Conservation (phyloP, 495 filamentous ascomycete genomes). For the Cudoniella acicularis region DNA sequence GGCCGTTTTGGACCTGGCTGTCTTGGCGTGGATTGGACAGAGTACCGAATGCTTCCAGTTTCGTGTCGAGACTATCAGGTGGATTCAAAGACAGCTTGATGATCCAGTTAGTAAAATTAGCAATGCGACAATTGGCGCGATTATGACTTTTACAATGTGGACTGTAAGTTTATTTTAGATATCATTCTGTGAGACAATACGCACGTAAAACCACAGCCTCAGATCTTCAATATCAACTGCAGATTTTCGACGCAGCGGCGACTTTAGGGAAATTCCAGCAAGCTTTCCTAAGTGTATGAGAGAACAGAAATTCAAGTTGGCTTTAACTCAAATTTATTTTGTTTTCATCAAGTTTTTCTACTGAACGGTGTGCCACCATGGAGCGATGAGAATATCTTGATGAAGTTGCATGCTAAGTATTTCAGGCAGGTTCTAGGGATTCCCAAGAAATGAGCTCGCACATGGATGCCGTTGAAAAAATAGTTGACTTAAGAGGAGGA, state of each 20-base stretch:
- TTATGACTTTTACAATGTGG: slow-evolving; percentile 4
- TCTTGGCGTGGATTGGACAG: not conserved
- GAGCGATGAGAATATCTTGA: no score
- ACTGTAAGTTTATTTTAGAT: no score
- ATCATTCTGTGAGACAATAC: no score
- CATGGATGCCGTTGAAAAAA: not conserved
- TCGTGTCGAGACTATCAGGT: not conserved
- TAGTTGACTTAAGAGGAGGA: not conserved
- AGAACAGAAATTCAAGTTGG: no score
- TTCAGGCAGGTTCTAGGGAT: not conserved
- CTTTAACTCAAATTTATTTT: no score
- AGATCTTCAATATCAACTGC: no score
- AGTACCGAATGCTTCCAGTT: not conserved
- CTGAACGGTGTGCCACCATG: not conserved
- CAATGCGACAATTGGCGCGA: not conserved
- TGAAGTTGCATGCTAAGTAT: no score
- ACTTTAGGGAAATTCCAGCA: no score
- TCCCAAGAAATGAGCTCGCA: not conserved
- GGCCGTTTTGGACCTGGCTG: not conserved
- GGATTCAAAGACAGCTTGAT: not conserved
- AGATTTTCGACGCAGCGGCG: no score
- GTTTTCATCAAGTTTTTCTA: not conserved
- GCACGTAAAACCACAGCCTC: no score
- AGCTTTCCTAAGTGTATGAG: no score
- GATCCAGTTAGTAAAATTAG: not conserved